Percentiles rank a stretch among this genome's conserved stretches.
phyloP scores from a whole-genome alignment of 208 protist genomes.

The Trypanosoma conorhini region DNA sequence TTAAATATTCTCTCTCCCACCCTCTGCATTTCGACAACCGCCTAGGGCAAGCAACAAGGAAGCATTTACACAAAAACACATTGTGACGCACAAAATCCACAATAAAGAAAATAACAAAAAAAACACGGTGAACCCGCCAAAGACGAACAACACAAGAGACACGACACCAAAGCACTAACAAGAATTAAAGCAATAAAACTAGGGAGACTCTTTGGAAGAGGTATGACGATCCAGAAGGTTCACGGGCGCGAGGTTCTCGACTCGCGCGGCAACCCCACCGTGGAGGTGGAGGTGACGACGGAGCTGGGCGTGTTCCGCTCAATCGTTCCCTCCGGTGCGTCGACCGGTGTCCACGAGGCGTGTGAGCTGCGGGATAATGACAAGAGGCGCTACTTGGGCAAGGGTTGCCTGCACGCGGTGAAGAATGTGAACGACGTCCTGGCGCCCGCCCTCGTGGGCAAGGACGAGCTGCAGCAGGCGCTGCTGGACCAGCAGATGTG shows the following conservation, averaged over 20 bases:
- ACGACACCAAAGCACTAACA: neutral
- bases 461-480: constrained; percentile 88
- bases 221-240: constrained; percentile 86
- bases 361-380: constrained; percentile 97
- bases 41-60: no score
- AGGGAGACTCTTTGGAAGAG: neutral
- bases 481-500: constrained; percentile 95
- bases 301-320: constrained; percentile 95
- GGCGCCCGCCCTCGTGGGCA: constrained; percentile 92
- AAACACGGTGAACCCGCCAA: no score
- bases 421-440: constrained; percentile 98
- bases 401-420: constrained; percentile 96
- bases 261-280: constrained; percentile 91
- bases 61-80: no score
- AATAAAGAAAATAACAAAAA: no score
- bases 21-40: no score
- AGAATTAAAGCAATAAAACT: constrained; percentile 3
- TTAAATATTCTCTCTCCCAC: no score
- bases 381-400: constrained; percentile 95
- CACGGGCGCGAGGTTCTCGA: constrained; percentile 89
- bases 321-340: constrained; percentile 98
- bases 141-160: neutral
- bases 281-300: constrained; percentile 97
- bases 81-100: no score
- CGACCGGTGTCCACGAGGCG: constrained; percentile 98